phyloP scores from a whole-genome alignment of 305 asterid species.

The Fraxinus velutina region DNA sequence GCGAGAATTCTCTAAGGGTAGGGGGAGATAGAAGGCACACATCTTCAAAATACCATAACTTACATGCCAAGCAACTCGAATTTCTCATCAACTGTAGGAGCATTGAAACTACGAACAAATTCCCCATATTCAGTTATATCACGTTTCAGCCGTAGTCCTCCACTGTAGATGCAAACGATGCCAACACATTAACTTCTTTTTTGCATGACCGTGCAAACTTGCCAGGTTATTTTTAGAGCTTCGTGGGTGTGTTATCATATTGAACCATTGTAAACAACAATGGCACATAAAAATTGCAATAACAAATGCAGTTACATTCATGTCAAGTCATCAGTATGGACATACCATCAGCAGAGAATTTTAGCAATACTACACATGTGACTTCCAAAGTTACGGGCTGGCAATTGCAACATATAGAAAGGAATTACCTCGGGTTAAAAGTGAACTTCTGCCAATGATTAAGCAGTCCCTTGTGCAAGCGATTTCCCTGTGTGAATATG shows the following conservation, averaged over 20 bases:
- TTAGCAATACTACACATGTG: neutral
- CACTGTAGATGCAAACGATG: slow-evolving; percentile 46
- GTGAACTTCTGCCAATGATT: slow-evolving; percentile 97
- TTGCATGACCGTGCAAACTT: neutral
- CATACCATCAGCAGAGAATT: neutral
- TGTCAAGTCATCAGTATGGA: neutral
- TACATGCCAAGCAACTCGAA: slow-evolving; percentile 93
- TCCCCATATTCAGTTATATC: slow-evolving; percentile 98
- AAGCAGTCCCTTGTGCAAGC: slow-evolving; percentile 83
- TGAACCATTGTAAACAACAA: neutral
- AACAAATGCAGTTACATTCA: neutral
- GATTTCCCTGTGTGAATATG: slow-evolving; percentile 66
- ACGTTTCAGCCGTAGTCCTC: slow-evolving; percentile 96
- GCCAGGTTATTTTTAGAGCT: neutral
- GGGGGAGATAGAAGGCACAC: slow-evolving; percentile 4
- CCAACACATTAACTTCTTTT: neutral
- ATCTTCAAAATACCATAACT: slow-evolving; percentile 30
- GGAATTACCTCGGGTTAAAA: slow-evolving; percentile 82
- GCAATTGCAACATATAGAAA: slow-evolving; percentile 18
- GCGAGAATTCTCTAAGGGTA: neutral
- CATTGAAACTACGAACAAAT: slow-evolving; percentile 87
- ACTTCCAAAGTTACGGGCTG: neutral
- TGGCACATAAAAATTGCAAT: neutral
- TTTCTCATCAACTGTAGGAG: slow-evolving; percentile 96
- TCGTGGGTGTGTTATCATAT: neutral